Base-by-base conservation (phyloP, 148 eudicot species). In the Persicaria maculosa region DNA sequence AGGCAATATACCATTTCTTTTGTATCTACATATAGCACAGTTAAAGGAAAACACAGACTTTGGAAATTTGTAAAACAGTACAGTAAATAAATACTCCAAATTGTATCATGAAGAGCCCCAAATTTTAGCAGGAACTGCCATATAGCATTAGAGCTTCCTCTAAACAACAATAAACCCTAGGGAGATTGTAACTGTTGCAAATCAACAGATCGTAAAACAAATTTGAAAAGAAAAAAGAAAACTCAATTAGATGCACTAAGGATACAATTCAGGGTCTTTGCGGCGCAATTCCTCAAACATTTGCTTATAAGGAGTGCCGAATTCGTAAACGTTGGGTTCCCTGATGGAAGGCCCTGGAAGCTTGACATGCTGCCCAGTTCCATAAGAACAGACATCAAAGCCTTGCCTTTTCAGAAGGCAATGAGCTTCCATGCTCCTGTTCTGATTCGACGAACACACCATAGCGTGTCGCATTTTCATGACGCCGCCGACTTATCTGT, bases 391-490 rank as follows among this genome's bases (percentile, higher is more conserved):
- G n/a, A 95, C 97, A 74, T 95, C 89, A 74, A 95, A 83, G 9
- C 96, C 93, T 72, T 95, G 92, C 50, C 83, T 84, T 83, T 95
- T 89, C 50, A 92, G 83, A 50, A 95, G 53, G 15, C 45, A 78
- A 79, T 95, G 98, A 17, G 97, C 89, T 71, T 95, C 98, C 98
- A 95, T 95, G 78, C 98, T 95, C 52, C 97, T 76, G 64, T 95
- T 95, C 83, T 95, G 98, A 71, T 95, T 95, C 71, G 98, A 95
- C 3, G 97, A 95, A 74, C 98, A 95, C 58, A 95, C 98, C 98
- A 95, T 92, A 11, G 98, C 97, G 77, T 85, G 85, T 50, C 91
- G 81, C 25, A 77, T 77, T 78, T 84, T 87, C 94, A 85, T 88
- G 47, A 65, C 43, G 0, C 70, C 40, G 40, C 40, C 19, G 10